A percentile compares a stretch with the other conserved stretches of the same genome.
Evolutionary conservation across 2,329 filamentous ascomycete genomes (phyloP).

Genomic region (Fusarium sp.): DNA sequence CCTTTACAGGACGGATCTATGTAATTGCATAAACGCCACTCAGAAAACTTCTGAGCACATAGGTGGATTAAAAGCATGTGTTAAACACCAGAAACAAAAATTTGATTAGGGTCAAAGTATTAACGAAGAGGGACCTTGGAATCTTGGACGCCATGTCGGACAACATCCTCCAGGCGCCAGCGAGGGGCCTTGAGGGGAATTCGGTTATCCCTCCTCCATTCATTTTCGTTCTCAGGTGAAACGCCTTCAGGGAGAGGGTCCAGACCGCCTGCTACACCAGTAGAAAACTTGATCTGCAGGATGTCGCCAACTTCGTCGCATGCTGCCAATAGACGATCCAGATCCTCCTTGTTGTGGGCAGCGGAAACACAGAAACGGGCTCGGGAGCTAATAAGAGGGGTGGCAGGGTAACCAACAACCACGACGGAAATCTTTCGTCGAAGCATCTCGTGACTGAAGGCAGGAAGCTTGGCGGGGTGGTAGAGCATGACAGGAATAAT

Average conservation of each 20-base stretch:
- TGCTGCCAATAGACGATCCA: conserved; percentile 88
- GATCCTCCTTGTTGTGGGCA: conserved; percentile 97
- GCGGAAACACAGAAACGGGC: conserved; percentile 96
- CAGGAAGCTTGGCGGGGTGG: conserved; percentile 98
- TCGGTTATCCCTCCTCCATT: conserved; percentile 71
- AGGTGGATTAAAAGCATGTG: conserved; percentile 35
- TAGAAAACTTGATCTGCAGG: conserved; percentile 96
- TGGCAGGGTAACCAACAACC: conserved; percentile 96
- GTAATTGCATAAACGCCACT: conserved; percentile 42
- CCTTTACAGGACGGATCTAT: conserved; percentile 44
- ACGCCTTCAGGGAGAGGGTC: conserved; percentile 80
- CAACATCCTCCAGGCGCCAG: conserved; percentile 87
- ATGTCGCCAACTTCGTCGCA: conserved; percentile 94
- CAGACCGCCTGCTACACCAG: conserved; percentile 89
- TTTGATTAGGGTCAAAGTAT: conserved; percentile 39
- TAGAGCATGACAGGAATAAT: conserved; percentile 96
- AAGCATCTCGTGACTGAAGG: conserved; percentile 98
- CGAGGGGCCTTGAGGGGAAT: conserved; percentile 80
- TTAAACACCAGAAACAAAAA: conserved; percentile 44
- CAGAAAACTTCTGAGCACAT: conserved; percentile 30
- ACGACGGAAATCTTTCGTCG: conserved; percentile 98
- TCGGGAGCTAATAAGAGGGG: conserved; percentile 92
- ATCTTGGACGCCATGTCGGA: conserved; percentile 80
- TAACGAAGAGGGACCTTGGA: conserved; percentile 79
- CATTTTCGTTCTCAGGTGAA: conserved; percentile 76